A percentile compares a stretch with the other conserved stretches of the same genome.
Conservation (phyloP, 495 filamentous ascomycete genomes). For the Talaromyces thailandensis region DNA sequence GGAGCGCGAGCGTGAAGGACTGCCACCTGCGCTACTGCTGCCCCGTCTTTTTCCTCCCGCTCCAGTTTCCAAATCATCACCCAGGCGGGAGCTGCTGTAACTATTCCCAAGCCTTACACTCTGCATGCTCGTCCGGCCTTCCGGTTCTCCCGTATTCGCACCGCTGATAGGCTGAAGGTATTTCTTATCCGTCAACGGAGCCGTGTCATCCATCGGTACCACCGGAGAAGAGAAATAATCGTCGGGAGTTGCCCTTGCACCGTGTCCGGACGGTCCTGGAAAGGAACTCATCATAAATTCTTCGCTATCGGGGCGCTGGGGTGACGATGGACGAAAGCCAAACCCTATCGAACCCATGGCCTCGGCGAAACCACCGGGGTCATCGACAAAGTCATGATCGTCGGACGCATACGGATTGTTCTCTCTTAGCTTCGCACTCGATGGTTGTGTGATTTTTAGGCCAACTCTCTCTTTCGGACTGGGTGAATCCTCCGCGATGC, state of each 20-base stretch:
- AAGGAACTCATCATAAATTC: constrained; percentile 4
- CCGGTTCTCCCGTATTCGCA: constrained; percentile 37
- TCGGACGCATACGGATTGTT: constrained; percentile 20
- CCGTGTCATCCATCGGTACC: constrained; percentile 53
- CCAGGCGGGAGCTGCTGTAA: constrained; percentile 39
- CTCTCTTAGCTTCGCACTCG: constrained; percentile 20
- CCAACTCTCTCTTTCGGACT: constrained; percentile 20
- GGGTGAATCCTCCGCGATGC: constrained; percentile 46
- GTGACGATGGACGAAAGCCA: constrained; percentile 34
- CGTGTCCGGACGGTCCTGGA: constrained; percentile 12
- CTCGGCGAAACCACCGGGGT: constrained; percentile 44
- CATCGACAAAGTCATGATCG: constrained; percentile 27
- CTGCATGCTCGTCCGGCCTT: constrained; percentile 51
- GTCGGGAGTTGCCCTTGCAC: constrained; percentile 13
- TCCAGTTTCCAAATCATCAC: constrained; percentile 56
- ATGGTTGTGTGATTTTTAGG: constrained; percentile 16
- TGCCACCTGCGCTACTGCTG: constrained; percentile 38
- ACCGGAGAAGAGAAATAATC: constrained; percentile 44
- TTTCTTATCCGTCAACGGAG: constrained; percentile 52
- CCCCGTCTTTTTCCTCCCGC: constrained; percentile 31
- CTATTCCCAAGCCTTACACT: constrained; percentile 37
- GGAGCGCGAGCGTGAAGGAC: constrained; percentile 38
- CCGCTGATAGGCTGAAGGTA: constrained; percentile 62
- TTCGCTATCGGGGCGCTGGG: constrained; percentile 6
- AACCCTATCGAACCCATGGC: constrained; percentile 55